Evolutionary conservation across 768 basidiomycete genomes (phyloP).

Genomic region (Cantharellus cinnabarinus): DNA sequence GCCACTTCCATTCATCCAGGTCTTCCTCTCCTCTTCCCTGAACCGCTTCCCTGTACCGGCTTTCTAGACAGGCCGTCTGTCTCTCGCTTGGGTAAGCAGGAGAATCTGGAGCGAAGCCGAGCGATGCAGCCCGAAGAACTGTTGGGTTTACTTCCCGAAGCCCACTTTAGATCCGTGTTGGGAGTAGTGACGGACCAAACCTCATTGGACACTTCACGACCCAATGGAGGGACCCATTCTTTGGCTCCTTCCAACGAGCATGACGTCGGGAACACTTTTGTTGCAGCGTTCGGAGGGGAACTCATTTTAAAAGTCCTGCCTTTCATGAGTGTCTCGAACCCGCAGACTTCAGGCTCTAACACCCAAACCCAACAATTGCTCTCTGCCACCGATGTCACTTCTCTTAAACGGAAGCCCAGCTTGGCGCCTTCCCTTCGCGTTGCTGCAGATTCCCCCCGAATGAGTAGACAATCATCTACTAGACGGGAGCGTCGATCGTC

Average conservation of each 20-base stretch:
- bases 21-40: constrained; percentile 53
- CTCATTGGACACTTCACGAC: too few species aligned
- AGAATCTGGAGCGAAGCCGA: too few species aligned
- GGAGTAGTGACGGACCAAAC: too few species aligned
- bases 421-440: neutral
- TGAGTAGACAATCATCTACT: neutral
- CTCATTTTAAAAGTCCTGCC: constrained; percentile 44
- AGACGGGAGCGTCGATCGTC: constrained; percentile 39
- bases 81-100: too few species aligned
- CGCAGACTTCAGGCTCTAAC: neutral
- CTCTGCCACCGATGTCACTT: neutral
- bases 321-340: neutral
- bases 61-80: constrained; percentile 29
- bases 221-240: too few species aligned
- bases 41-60: constrained; percentile 44
- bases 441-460: neutral
- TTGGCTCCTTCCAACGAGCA: constrained; percentile 24
- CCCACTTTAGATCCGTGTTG: too few species aligned
- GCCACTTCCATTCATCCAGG: constrained; percentile 24
- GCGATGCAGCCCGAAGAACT: too few species aligned
- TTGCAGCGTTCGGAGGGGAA: constrained; percentile 58
- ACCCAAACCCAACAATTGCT: neutral
- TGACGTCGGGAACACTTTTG: constrained; percentile 26
- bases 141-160: too few species aligned
- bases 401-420: neutral